Evolutionary conservation across 2,329 filamentous ascomycete species (phyloP), one percentile per base, ranked within the genome.

Genomic region (Delphinella strobiligena): DNA sequence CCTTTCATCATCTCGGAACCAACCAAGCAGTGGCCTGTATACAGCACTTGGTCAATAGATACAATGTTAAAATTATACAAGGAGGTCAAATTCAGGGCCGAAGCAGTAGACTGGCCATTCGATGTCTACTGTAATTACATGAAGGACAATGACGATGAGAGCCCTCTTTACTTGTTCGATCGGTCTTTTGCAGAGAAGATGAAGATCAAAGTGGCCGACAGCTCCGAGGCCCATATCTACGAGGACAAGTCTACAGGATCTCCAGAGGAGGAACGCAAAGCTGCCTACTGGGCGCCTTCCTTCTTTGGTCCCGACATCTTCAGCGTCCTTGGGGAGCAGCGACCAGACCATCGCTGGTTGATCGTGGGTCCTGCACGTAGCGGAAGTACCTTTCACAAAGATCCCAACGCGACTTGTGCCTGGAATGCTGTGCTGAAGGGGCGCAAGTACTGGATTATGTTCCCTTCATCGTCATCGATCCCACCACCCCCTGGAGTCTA

Each of bases 391-490:
- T 96, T 95, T 56, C 89, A 96, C 66, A 95, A 95, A 58, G 77
- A 80, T 50, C 76, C 75, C 2, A 79, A 80, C 54, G 74, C 72
- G 2, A 79, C 71, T 3, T 81, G 78, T 51, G 89, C 91, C 0
- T 96, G 89, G 91, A 96, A 96, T 56, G 89, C 88, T 1, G 85
- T 95, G 11, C 68, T 96, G 19, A 77, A 81, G 43, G 91, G 89
- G 4, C 76, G 80, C 24, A 96, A 96, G 56, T 96, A 96, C 67
- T 96, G 91, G 89, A 89, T 96, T 59, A 93, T 96, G 86, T 96
- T 96, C 54, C 87, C 86, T 0, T 81, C 83, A 0, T 76, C 76
- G 0, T 58, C 67, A 1, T 63, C 63, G 14, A 56, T 71, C 4
- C 74, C 78, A 0, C 70, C 78, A 3, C 87, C 91, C 5, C 89